phyloP scores from a whole-genome alignment of 805 yeast species.

The Ogataea paradorogensis region DNA sequence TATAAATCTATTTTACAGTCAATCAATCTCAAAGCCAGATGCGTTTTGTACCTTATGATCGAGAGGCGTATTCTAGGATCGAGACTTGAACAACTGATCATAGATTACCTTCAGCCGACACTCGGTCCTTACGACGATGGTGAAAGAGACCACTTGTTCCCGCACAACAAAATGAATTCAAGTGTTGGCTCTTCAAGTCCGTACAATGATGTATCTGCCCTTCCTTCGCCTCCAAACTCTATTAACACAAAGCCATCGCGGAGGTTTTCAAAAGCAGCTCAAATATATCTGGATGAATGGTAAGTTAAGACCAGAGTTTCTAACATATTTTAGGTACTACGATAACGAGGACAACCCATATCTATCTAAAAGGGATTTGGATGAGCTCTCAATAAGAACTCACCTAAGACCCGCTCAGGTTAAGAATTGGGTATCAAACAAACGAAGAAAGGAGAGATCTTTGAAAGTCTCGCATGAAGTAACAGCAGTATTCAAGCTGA shows the following conservation, averaged over 20 bases:
- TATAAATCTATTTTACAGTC: background rate
- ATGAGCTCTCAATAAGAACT: conserved; percentile 11
- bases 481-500: conserved; percentile 5
- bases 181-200: background rate
- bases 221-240: background rate
- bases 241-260: background rate
- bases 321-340: conserved; percentile 14
- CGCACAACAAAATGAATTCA: background rate
- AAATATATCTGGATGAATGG: conserved; percentile 5
- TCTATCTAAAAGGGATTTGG: conserved; percentile 13
- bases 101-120: background rate
- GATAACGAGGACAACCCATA: conserved; percentile 22
- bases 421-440: conserved; percentile 22
- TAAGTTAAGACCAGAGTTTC: conserved; percentile 3
- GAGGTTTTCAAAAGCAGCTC: conserved; percentile 5
- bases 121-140: background rate
- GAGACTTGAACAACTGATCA: conserved; percentile 2
- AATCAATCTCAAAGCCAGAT: background rate
- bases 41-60: conserved; percentile 1
- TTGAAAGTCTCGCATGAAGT: conserved; percentile 12
- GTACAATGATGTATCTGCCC: background rate
- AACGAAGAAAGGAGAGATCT: conserved; percentile 13
- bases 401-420: conserved; percentile 18
- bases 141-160: background rate
- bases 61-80: conserved; percentile 1